Evolutionary conservation across 306 rosid species (phyloP).

Genomic region (Malus orientalis): DNA sequence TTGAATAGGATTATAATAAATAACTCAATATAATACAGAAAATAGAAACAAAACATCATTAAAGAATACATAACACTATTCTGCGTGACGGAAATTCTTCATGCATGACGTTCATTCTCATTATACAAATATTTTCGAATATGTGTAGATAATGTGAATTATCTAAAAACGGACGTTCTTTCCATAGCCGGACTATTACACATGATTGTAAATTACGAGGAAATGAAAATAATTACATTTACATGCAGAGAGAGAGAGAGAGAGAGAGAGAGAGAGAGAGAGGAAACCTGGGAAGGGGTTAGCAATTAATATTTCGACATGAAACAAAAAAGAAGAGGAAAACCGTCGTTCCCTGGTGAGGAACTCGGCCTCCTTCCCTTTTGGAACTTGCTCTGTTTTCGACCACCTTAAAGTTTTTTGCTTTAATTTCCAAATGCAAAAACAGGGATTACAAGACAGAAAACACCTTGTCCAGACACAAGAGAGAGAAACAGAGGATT

Average conservation of each 20-base stretch:
- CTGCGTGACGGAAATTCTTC: no score
- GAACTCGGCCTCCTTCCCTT: conserved; percentile 17
- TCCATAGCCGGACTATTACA: not conserved
- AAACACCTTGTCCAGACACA: not conserved
- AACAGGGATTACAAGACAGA: not conserved
- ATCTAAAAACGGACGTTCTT: no score
- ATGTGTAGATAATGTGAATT: no score
- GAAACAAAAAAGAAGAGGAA: not conserved
- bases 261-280: not conserved
- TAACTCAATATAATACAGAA: not conserved
- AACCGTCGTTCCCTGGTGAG: conserved; percentile 16
- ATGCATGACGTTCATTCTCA: not conserved
- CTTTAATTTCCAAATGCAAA: not conserved
- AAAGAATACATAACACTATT: not conserved
- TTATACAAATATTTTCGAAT: no score
- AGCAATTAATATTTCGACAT: not conserved
- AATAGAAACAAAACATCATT: not conserved
- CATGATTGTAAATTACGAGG: not conserved
- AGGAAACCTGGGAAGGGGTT: not conserved
- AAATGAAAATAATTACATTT: not conserved
- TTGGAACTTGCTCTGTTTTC: not conserved
- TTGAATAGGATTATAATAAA: not conserved
- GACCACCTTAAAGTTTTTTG: not conserved
- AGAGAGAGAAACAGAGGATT: not conserved
- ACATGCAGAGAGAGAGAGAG: not conserved